These are phyloP conservation scores for Wickerhamomyces queroliae DNA, from an alignment of 805 yeast genomes.

Conservation along the genomic window DNA sequence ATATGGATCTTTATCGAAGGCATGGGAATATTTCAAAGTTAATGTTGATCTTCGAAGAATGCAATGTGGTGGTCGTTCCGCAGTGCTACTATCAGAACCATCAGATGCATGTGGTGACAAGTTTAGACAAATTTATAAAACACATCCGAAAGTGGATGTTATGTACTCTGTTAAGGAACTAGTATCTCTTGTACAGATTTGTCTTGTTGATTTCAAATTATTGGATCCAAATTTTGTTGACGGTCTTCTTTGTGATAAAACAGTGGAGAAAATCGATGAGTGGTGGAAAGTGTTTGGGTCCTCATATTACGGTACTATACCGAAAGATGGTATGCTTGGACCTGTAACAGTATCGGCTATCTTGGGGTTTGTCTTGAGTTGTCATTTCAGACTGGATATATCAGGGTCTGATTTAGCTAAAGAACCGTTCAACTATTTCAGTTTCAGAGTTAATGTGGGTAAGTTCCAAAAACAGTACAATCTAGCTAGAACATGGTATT, in stretches of 20 bases:
- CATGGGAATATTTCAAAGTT: conserved; percentile 54
- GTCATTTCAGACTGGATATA: conserved; percentile 58
- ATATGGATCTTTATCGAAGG: conserved; percentile 41
- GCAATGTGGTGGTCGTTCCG: conserved; percentile 83
- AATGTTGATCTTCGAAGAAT: conserved; percentile 74
- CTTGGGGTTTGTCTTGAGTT: conserved; percentile 68
- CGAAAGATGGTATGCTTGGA: conserved; percentile 51
- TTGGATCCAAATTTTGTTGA: conserved; percentile 68
- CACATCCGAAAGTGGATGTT: conserved; percentile 32
- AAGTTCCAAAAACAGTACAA: conserved; percentile 73
- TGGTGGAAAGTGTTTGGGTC: conserved; percentile 85
- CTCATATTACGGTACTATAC: conserved; percentile 29
- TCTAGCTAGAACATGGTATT: conserved; percentile 41
- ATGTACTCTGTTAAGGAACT: conserved; percentile 41
- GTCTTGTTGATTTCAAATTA: conserved; percentile 71
- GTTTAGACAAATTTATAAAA: conserved; percentile 67
- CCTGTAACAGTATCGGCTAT: conserved; percentile 73
- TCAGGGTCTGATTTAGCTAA: conserved; percentile 61
- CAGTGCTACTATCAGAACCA: conserved; percentile 63
- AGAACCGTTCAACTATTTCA: conserved; percentile 77
- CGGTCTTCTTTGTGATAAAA: conserved; percentile 76
- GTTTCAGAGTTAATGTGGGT: conserved; percentile 59
- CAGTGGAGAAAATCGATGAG: conserved; percentile 59
- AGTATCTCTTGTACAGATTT: conserved; percentile 67
- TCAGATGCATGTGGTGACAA: conserved; percentile 77